phyloP scores from a whole-genome alignment of 2,329 filamentous ascomycete genomes.

The Fusarium proliferatum region DNA sequence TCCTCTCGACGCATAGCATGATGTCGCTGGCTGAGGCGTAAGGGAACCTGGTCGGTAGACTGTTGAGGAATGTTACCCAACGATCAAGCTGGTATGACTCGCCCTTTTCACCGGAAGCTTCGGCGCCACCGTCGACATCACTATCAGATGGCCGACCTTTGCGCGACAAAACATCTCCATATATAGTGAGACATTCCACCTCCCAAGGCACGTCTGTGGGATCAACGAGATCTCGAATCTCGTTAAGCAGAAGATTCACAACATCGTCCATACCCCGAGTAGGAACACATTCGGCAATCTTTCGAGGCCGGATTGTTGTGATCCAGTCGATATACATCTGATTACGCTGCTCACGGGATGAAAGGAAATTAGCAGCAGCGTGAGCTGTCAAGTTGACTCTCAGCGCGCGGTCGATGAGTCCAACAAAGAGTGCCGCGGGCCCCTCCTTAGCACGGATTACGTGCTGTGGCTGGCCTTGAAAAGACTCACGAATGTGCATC shows the following conservation, averaged over 20 bases:
- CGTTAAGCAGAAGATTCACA: constrained; percentile 69
- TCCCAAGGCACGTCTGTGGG: constrained; percentile 75
- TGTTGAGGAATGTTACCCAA: constrained; percentile 79
- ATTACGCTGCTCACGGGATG: constrained; percentile 87
- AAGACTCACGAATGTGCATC: constrained; percentile 83
- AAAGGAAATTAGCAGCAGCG: constrained; percentile 91
- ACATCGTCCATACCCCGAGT: constrained; percentile 74
- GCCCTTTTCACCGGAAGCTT: constrained; percentile 60
- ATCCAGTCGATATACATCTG: constrained; percentile 97
- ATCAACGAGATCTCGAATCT: constrained; percentile 77
- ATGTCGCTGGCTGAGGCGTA: constrained; percentile 78
- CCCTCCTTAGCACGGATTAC: constrained; percentile 88
- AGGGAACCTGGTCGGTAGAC: constrained; percentile 77
- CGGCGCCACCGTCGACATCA: constrained; percentile 37
- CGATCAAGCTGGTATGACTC: constrained; percentile 73
- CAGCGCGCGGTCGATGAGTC: constrained; percentile 85
- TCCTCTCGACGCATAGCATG: constrained; percentile 78
- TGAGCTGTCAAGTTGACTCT: constrained; percentile 94
- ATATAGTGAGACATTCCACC: constrained; percentile 69
- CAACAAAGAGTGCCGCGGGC: constrained; percentile 89
- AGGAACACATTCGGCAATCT: constrained; percentile 72
- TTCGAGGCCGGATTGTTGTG: constrained; percentile 70
- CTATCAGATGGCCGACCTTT: constrained; percentile 54
- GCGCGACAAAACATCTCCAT: constrained; percentile 66
- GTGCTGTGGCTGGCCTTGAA: constrained; percentile 85